Evolutionary conservation across 2,329 filamentous ascomycete genomes (phyloP), one percentile per base, ranked within the genome.

Genomic region (Dactylellina cionopaga): DNA sequence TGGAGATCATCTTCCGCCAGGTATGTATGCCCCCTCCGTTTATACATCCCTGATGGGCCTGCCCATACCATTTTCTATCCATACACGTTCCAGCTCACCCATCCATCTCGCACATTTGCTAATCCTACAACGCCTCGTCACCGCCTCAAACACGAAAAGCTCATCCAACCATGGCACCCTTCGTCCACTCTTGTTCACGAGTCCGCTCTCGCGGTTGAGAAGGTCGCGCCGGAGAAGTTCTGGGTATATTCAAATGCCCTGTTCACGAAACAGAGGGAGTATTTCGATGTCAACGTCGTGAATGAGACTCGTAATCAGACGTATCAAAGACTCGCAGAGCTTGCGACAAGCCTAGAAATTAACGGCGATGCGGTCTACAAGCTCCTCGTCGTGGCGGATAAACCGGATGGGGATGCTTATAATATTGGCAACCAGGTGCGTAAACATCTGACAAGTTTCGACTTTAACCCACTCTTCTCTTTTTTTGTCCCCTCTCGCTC

Each of bases 241-340:
- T 96, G 90, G 88, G 83, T 85, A 13, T 97, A 94, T 80, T 84
- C 84, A 39, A 39, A 74, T 29, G 75, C 74, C 24, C 74, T 81
- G 4, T 90, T 90, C 78, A 83, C 84, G 27, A 83, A 86, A 74
- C 92, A 97, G 79, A 84, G 84, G 51, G 87, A 87, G 9, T 98
- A 89, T 81, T 97, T 96, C 78, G 94, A 98, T 80, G 89, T 89
- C 74, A 90, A 84, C 70, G 88, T 96, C 39, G 92, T 96, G 17
- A 88, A 90, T 76, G 93, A 98, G 85, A 86, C 87, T 25, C 85
- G 94, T 54, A 97, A 98, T 80, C 46, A 87, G 52, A 97, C 92
- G 1, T 98, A 98, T 80, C 84, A 84, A 75, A 85, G 92, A 13
- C 84, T 97, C 25, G 90, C 92, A 2, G 87, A 87, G 79, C 83